Evolutionary conservation across 1,284 basidiomycete species (phyloP), one percentile per base, ranked within the genome.

Genomic region (Coriolopsis trogii): DNA sequence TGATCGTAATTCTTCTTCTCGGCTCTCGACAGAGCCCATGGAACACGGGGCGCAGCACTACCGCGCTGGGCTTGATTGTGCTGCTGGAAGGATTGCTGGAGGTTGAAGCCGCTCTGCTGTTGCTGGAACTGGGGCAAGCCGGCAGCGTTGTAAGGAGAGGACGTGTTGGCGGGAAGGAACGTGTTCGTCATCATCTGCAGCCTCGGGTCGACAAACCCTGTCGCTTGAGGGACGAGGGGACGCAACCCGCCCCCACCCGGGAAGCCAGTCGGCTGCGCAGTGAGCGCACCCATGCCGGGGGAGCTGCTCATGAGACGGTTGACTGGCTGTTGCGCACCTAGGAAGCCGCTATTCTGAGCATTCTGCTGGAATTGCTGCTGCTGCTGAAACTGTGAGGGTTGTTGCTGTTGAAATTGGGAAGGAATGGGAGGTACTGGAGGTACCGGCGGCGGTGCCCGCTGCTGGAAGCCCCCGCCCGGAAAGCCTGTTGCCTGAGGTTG

Each of bases 1-100:
- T 91, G 84, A 69, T 98, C 94, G 67, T 99, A 99, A 63, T 89
- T 90, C 78, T 98, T 98, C 78, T 95, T 95, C 77, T 99, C 96
- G 31, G 87, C 84, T 68, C 91, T 91, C 18, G 85, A 87, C 50
- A 98, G 75, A 0, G 87, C 81, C 96, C 97, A 99, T 0, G 93
- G 87, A 21, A 98, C 80, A 63, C 85, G 87, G 20, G 91, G 91
- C 13, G 85, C 77, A 2, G 81, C 72, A 29, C 84, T 82, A 1
- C 90, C 87, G 6, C 86, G 80, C 52, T 87, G 81, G 46, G 84
- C 73, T 69, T 92, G 85, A 65, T 91, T 91, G 59, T 87, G 81
- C 63, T 91, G 87, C 69, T 89, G 85, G 68, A 93, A 85, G 25
- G 83, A 85, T 64, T 91, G 87, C 66, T 90, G 86, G 3, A 93